Evolutionary conservation across 1,139 yeast species (phyloP).

Genomic region (Suhomyces bribrorum): DNA sequence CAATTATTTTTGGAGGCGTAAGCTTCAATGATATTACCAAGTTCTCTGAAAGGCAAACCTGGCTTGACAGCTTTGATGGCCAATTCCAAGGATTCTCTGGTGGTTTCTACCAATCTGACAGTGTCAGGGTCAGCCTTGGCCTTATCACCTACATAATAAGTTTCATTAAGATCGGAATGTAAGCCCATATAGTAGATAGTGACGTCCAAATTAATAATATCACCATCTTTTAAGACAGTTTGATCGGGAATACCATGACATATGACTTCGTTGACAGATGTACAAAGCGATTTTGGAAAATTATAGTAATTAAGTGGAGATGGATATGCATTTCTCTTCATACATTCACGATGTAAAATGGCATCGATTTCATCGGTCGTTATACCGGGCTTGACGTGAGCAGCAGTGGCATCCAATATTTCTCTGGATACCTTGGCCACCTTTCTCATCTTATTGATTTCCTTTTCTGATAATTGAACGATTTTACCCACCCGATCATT

Average conservation of each 20-base stretch:
- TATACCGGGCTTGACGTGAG: slow-evolving; percentile 79
- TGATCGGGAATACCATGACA: slow-evolving; percentile 98
- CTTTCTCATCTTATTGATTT: slow-evolving; percentile 69
- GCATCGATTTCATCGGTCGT: slow-evolving; percentile 93
- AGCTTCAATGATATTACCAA: slow-evolving; percentile 87
- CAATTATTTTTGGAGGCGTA: slow-evolving; percentile 80
- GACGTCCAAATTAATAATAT: slow-evolving; percentile 89
- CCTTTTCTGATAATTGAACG: slow-evolving; percentile 60
- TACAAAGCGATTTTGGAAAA: slow-evolving; percentile 91
- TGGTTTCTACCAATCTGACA: slow-evolving; percentile 89
- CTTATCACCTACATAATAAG: slow-evolving; percentile 94
- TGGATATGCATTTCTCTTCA: slow-evolving; percentile 90
- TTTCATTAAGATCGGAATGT: slow-evolving; percentile 95
- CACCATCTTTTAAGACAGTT: slow-evolving; percentile 86
- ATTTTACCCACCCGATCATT: slow-evolving; percentile 71
- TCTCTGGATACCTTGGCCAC: slow-evolving; percentile 83
- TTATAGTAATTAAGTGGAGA: slow-evolving; percentile 94
- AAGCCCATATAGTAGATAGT: slow-evolving; percentile 82
- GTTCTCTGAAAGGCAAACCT: slow-evolving; percentile 81
- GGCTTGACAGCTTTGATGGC: slow-evolving; percentile 90
- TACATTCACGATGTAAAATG: slow-evolving; percentile 82
- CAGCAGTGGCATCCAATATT: slow-evolving; percentile 83
- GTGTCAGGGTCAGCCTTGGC: slow-evolving; percentile 72
- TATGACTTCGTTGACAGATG: slow-evolving; percentile 90
- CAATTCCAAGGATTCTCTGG: slow-evolving; percentile 82